phyloP scores from a whole-genome alignment of 305 asterid genomes.

The Nicotiana rustica region DNA sequence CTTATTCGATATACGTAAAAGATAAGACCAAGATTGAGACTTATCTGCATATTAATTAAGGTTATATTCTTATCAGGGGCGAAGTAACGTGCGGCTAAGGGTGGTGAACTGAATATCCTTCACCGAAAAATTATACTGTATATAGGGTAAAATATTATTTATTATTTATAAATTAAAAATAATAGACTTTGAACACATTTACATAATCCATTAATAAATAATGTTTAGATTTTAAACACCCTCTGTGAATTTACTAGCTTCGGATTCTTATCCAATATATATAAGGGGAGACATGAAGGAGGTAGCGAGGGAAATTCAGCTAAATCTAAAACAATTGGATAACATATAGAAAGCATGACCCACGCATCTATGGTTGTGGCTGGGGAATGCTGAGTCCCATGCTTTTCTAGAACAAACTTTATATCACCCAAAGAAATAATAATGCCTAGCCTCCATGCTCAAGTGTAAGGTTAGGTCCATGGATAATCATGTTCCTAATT shows the following conservation, averaged over 20 bases:
- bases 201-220: no score
- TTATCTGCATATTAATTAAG: no score
- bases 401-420: conserved; percentile 32
- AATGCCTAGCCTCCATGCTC: conserved; percentile 30
- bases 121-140: no score
- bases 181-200: no score
- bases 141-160: no score
- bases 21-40: no score
- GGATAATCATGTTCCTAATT: conserved; percentile 21
- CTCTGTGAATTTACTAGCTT: no score
- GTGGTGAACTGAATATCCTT: no score
- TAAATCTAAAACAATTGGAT: background rate
- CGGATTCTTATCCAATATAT: background rate
- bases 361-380: conserved; percentile 7
- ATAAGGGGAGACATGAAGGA: background rate
- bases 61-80: no score
- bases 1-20: background rate
- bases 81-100: no score
- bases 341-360: conserved; percentile 20
- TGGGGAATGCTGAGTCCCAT: conserved; percentile 32
- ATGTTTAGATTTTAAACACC: no score
- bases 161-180: no score
- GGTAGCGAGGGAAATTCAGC: background rate
- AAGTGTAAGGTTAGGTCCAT: conserved; percentile 24
- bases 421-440: conserved; percentile 19